Conservation (phyloP, 208 protist genomes). For the Balamuthia mandrillaris region DNA sequence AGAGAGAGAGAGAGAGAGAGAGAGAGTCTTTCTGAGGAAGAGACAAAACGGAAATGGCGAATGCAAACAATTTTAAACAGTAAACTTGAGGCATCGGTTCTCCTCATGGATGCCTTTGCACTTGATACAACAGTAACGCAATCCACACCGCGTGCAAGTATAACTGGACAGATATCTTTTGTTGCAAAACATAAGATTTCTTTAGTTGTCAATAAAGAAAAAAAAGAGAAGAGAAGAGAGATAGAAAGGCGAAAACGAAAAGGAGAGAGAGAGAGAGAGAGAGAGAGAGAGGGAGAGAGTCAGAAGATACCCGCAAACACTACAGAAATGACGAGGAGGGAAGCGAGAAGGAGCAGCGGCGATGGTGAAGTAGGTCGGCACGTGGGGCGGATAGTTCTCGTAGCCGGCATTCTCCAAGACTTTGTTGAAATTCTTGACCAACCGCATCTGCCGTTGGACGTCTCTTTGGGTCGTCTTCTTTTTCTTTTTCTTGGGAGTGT, state of each 20-base stretch:
- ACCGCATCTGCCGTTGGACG: no score
- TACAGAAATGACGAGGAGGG: slow-evolving; percentile 4
- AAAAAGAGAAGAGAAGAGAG: background rate
- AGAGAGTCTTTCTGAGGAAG: no score
- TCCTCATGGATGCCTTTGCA: slow-evolving; percentile 33
- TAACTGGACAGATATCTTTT: slow-evolving; percentile 33
- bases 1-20: no score
- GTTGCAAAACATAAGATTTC: background rate
- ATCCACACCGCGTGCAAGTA: slow-evolving; percentile 1
- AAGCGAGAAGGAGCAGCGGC: background rate
- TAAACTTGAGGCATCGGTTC: slow-evolving; percentile 29
- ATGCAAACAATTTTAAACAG: background rate
- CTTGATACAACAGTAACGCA: background rate
- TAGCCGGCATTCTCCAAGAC: no score
- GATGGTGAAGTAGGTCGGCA: background rate
- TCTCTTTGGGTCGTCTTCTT: no score
- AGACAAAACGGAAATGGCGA: no score
- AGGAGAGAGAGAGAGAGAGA: background rate
- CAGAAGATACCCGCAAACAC: background rate
- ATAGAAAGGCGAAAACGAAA: background rate
- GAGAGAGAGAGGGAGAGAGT: background rate
- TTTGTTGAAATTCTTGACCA: no score
- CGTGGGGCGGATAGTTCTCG: no score
- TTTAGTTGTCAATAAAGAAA: background rate
- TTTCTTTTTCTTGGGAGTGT: no score